Evolutionary conservation across 2,329 filamentous ascomycete species (phyloP), one percentile per base, ranked within the genome.

Genomic region (Neonectria coccinea): DNA sequence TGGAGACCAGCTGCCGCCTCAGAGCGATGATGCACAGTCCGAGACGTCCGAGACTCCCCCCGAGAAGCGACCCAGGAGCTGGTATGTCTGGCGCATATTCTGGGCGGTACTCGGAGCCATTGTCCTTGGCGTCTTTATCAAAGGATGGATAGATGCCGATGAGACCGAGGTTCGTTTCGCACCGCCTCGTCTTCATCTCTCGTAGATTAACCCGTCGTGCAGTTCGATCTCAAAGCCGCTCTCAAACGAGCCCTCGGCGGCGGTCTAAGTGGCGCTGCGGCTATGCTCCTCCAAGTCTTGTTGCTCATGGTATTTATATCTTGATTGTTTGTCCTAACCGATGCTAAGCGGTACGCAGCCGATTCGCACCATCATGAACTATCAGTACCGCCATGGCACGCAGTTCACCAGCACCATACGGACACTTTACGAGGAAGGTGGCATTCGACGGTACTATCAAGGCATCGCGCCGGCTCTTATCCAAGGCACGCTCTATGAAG

Each of bases 341-440:
- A 1, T 10, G 2, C 1, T 2, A 4, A 51, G 2, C 14, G 1
- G 36, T 16, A 39, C 36, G 16, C 36, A 84, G 82, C 83, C 82
- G 4, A 73, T 84, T 4, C 78, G 82, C 5, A 84, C 82, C 0
- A 82, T 84, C 12, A 84, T 84, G 82, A 84, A 84, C 71, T 84
- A 84, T 48, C 82, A 84, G 64, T 84, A 84, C 57, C 82, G 82
- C 2, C 82, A 80, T 42, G 82, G 82, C 1, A 79, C 77, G 0
- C 76, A 79, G 0, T 84, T 84, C 59, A 77, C 75, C 3, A 55
- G 68, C 1, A 81, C 82, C 0, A 79, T 77, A 1, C 68, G 73
- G 16, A 83, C 79, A 0, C 75, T 84, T 2, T 82, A 83, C 57
- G 67, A 73, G 0, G 79, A 82, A 7, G 80, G 82, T 3, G 81